Conservation (phyloP, 805 yeast species). For the Zygoascus biomembranicola region DNA sequence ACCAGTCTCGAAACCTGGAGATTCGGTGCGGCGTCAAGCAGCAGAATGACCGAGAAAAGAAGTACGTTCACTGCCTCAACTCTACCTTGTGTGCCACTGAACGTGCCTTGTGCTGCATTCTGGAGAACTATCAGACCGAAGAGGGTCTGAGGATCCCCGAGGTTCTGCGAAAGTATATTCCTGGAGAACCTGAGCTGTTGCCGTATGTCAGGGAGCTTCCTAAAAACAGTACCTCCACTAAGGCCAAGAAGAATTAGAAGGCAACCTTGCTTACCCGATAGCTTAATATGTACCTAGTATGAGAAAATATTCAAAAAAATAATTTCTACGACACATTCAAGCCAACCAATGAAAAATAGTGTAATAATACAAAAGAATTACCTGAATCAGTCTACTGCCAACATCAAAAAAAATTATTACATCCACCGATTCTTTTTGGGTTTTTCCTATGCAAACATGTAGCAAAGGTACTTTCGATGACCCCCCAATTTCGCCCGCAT, state of each 20-base stretch:
- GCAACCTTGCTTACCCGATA: too few species aligned
- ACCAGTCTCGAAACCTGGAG: constrained; percentile 97
- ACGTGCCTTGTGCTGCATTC: constrained; percentile 94
- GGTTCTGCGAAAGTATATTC: constrained; percentile 91
- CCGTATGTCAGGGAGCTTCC: constrained; percentile 88
- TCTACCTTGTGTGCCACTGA: constrained; percentile 96
- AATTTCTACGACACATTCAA: too few species aligned
- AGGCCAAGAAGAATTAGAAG: constrained; percentile 6
- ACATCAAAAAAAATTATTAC: too few species aligned
- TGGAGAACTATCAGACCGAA: constrained; percentile 97
- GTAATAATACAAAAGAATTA: too few species aligned
- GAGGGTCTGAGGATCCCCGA: constrained; percentile 92
- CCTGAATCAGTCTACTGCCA: too few species aligned
- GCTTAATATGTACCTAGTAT: background rate
- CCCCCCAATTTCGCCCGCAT: too few species aligned
- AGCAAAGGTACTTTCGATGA: too few species aligned
- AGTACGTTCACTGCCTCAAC: constrained; percentile 96
- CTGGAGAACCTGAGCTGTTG: constrained; percentile 96
- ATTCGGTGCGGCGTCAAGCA: constrained; percentile 98
- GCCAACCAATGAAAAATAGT: too few species aligned
- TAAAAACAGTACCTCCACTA: constrained; percentile 44
- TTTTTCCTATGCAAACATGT: too few species aligned
- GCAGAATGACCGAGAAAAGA: constrained; percentile 90
- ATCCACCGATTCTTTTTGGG: too few species aligned
- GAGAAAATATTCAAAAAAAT: too few species aligned